Evolutionary conservation across 2,329 filamentous ascomycete genomes (phyloP).

Genomic region (Elsinoe arachidis): DNA sequence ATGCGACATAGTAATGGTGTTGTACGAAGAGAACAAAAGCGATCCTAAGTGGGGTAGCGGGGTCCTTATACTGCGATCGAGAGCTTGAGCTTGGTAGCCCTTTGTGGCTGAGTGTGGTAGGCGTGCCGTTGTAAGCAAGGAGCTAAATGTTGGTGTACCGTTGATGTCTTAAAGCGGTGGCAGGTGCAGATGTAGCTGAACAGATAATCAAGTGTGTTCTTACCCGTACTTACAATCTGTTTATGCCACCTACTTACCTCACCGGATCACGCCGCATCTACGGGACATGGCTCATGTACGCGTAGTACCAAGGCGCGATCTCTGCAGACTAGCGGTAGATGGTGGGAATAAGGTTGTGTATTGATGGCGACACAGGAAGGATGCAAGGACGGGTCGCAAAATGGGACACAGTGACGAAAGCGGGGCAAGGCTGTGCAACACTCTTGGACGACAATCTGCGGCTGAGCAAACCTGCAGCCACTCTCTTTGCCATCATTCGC

Average conservation of each 20-base stretch:
- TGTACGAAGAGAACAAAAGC: neutral
- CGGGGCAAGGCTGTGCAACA: slow-evolving; percentile 6
- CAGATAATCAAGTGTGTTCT: neutral
- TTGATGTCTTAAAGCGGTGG: neutral
- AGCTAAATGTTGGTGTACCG: slow-evolving; percentile 10
- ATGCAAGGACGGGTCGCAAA: neutral
- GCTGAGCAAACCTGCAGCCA: neutral
- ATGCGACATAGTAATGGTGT: slow-evolving; percentile 1
- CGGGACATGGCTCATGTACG: neutral
- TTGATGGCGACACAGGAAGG: neutral
- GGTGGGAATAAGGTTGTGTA: too few species aligned
- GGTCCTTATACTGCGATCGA: neutral
- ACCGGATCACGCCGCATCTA: neutral
- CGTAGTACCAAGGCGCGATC: neutral
- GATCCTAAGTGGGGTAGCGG: neutral
- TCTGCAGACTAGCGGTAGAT: neutral
- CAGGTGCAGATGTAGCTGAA: slow-evolving; percentile 1
- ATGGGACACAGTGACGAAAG: neutral
- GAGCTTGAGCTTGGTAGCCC: neutral
- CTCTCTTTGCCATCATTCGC: too few species aligned
- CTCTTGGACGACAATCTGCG: neutral
- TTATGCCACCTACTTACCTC: neutral
- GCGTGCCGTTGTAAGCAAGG: slow-evolving; percentile 6
- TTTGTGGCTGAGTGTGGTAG: slow-evolving; percentile 2
- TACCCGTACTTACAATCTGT: neutral